Evolutionary conservation across 2,329 filamentous ascomycete genomes (phyloP), one percentile per base, ranked within the genome.

Genomic region (Fusarium redolens): DNA sequence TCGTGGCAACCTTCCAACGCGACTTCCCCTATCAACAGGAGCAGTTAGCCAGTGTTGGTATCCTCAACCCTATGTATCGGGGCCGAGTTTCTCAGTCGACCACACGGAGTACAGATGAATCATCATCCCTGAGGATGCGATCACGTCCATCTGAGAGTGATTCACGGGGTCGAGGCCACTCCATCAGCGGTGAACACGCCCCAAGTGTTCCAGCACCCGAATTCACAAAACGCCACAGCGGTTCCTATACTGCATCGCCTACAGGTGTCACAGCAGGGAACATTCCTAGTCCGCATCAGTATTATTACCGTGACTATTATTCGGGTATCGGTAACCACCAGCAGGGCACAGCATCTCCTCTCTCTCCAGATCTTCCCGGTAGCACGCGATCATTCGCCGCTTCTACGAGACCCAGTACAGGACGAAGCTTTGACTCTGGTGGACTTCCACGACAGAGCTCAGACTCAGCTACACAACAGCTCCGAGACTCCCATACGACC

Each of bases 21-120:
- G 95, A 97, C 77, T 96, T 93, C 80, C 90, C 89, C 30, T 92
- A 92, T 76, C 89, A 93, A 57, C 92, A 97, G 74, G 91, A 92
- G 33, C 89, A 92, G 71, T 86, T 95, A 25, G 86, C 90, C 72
- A 89, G 88, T 52, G 88, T 98, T 50, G 90, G 90, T 22, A 93
- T 97, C 62, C 89, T 95, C 81, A 97, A 97, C 78, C 93, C 93
- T 22, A 90, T 80, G 79, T 92, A 82, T 80, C 90, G 75, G 85
- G 91, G 79, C 81, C 89, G 79, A 80, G 87, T 82, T 77, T 92
- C 84, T 28, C 89, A 85, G 75, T 92, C 82, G 82, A 92, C 83
- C 43, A 90, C 90, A 4, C 81, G 82, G 83, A 88, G 86, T 81
- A 85, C 79, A 78, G 89, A 83, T 75, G 89, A 82, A 33, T 62